Evolutionary conservation across 1,139 yeast genomes (phyloP).

Genomic region (Geotrichum klebahnii): DNA sequence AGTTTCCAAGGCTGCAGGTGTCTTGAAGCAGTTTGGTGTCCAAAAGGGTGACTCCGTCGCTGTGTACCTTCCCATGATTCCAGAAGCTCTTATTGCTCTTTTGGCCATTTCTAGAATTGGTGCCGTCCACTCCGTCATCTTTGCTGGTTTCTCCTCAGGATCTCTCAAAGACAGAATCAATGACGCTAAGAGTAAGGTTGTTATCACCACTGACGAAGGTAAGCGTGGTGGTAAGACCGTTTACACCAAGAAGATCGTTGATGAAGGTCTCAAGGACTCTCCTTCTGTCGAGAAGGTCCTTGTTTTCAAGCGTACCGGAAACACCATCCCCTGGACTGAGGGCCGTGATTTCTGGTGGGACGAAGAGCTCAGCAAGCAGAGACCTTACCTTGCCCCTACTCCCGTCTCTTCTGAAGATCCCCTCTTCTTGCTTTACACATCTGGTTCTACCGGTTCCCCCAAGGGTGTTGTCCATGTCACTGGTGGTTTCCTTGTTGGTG

Average conservation of each 20-base stretch:
- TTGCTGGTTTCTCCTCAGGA: constrained; percentile 95
- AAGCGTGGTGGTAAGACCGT: constrained; percentile 93
- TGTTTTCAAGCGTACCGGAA: constrained; percentile 84
- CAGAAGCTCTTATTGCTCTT: constrained; percentile 92
- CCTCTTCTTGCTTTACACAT: constrained; percentile 84
- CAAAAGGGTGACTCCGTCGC: constrained; percentile 94
- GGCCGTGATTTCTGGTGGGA: constrained; percentile 96
- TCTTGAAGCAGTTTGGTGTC: constrained; percentile 81
- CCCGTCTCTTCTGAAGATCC: constrained; percentile 92
- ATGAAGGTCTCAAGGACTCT: constrained; percentile 78
- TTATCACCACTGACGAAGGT: constrained; percentile 94
- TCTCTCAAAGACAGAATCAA: constrained; percentile 85
- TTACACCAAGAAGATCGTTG: constrained; percentile 88
- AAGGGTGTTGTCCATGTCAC: constrained; percentile 96
- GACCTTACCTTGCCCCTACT: constrained; percentile 82
- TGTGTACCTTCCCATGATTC: constrained; percentile 93
- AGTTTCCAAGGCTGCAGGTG: constrained; percentile 85
- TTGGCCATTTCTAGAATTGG: constrained; percentile 93
- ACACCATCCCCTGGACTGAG: constrained; percentile 59
- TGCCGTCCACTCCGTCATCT: constrained; percentile 92
- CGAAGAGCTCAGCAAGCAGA: constrained; percentile 72
- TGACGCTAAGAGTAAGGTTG: constrained; percentile 83
- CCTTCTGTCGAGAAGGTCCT: constrained; percentile 79
- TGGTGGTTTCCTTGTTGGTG: constrained; percentile 91
- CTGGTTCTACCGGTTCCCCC: constrained; percentile 97